Percentiles rank a stretch among this genome's conserved stretches.
phyloP scores from a whole-genome alignment of 306 rosid species.

The Fagus sylvatica region DNA sequence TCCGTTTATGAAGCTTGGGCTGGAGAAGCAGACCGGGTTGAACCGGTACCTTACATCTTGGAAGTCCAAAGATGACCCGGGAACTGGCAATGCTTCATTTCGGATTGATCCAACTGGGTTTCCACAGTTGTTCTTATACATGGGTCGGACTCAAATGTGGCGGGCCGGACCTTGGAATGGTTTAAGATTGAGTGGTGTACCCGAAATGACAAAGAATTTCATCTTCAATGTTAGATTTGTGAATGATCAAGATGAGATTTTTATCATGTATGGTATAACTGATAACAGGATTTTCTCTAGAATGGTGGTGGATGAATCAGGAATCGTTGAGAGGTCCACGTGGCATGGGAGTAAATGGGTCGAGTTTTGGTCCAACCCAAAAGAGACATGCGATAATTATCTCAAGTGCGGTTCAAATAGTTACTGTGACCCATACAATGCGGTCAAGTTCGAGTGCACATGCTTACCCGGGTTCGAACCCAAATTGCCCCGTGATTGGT shows the following conservation, averaged over 20 bases:
- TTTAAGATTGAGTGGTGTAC: conserved; percentile 25
- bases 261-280: conserved; percentile 11
- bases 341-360: conserved; percentile 52
- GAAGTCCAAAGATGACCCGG: conserved; percentile 47
- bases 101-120: conserved; percentile 37
- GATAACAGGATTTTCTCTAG: conserved; percentile 18
- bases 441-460: conserved; percentile 35
- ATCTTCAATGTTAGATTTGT: conserved; percentile 19
- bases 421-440: conserved; percentile 48
- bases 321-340: conserved; percentile 17
- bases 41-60: conserved; percentile 36
- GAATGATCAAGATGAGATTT: conserved; percentile 16
- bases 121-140: conserved; percentile 42
- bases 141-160: conserved; percentile 25
- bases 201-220: conserved; percentile 18
- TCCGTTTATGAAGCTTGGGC: conserved; percentile 28
- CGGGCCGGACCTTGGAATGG: conserved; percentile 40
- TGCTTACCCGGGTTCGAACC: conserved; percentile 71
- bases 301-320: conserved; percentile 29
- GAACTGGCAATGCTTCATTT: conserved; percentile 27
- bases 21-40: conserved; percentile 19
- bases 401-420: conserved; percentile 48
- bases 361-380: conserved; percentile 42
- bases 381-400: conserved; percentile 47
- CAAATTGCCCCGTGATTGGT: conserved; percentile 43